Evolutionary conservation across 2,329 filamentous ascomycete species (phyloP).

Genomic region (Aspergillus ustus): DNA sequence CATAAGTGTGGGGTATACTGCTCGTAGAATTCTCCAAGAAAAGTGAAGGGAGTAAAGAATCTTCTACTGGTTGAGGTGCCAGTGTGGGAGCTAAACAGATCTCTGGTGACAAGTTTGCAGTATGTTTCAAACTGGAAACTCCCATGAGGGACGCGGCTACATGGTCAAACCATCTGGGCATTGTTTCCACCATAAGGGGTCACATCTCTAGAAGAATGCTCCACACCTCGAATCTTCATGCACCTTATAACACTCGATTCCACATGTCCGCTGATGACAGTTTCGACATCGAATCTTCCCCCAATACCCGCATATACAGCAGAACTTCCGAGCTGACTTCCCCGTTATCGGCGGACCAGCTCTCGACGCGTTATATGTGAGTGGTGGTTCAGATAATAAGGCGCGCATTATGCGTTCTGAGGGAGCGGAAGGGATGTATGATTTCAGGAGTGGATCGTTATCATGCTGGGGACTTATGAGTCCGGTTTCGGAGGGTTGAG

Average conservation of each 20-base stretch:
- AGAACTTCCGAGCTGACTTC: conserved; percentile 49
- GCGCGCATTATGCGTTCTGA: conserved; percentile 52
- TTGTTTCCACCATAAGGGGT: not conserved
- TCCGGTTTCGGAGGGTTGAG: conserved; percentile 21
- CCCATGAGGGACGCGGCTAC: not conserved
- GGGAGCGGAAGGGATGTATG: conserved; percentile 47
- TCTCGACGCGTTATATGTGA: conserved; percentile 53
- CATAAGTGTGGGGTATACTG: not conserved
- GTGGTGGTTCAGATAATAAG: conserved; percentile 51
- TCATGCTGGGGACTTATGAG: conserved; percentile 44
- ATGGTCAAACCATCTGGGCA: not conserved
- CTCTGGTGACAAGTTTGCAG: too few relatives aligned
- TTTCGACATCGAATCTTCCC: conserved; percentile 54
- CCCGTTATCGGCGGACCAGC: conserved; percentile 39
- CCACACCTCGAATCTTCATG: conserved; percentile 55
- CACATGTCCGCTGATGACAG: conserved; percentile 53
- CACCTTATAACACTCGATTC: conserved; percentile 52
- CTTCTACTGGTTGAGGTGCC: too few relatives aligned
- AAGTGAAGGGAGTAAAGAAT: too few relatives aligned
- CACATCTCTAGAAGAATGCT: conserved; percentile 39
- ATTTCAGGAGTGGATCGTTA: conserved; percentile 48
- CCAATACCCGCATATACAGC: conserved; percentile 57
- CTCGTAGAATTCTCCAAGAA: not conserved
- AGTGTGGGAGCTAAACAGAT: too few relatives aligned
- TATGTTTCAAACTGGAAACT: not conserved